Base-by-base conservation (phyloP, 2,329 filamentous ascomycete species). In the Tolypocladium pustulatum region DNA sequence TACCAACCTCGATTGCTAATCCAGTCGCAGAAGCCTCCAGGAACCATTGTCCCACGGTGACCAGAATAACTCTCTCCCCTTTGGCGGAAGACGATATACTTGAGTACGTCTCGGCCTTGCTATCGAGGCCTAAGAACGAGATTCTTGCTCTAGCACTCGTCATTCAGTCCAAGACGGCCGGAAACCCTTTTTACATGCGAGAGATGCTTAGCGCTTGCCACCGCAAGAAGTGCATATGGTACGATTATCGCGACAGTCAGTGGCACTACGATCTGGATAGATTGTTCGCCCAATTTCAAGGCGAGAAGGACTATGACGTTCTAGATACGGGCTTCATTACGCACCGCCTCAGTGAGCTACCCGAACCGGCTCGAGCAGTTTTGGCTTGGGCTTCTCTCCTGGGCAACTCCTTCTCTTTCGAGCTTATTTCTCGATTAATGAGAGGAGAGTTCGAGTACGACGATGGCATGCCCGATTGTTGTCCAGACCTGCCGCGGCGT, bases 201-300 rank as follows among this genome's bases (percentile, higher is more conserved):
- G 90, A 96, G 73, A 95, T 97, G 82, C 81, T 97, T 5, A 90
- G 90, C 67, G 87, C 88, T 3, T 95, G 90, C 69, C 87, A 96
- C 70, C 85, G 90, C 46, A 94, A 90, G 68, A 87, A 87, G 64
- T 96, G 90, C 70, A 88, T 97, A 55, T 96, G 87, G 83, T 97
- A 96, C 71, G 91, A 91, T 61, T 96, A 94, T 79, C 86, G 85
- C 65, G 84, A 88, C 63, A 89, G 86, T 54, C 81, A 82, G 53
- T 97, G 93, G 93, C 81, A 88, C 52, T 97, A 87, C 69, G 88
- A 95, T 67, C 75, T 97, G 13, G 91, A 97, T 71, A 85, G 83
- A 63, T 84, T 97, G 1, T 96, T 96, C 67, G 85, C 88, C 54
- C 86, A 95, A 63, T 96, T 97, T 66, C 83, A 88, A 65, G 85